A percentile compares a stretch with the other conserved stretches of the same genome.
These are phyloP conservation scores for Jamesozyma gamospora DNA, from an alignment of 805 yeast genomes.

Conservation along the genomic window DNA sequence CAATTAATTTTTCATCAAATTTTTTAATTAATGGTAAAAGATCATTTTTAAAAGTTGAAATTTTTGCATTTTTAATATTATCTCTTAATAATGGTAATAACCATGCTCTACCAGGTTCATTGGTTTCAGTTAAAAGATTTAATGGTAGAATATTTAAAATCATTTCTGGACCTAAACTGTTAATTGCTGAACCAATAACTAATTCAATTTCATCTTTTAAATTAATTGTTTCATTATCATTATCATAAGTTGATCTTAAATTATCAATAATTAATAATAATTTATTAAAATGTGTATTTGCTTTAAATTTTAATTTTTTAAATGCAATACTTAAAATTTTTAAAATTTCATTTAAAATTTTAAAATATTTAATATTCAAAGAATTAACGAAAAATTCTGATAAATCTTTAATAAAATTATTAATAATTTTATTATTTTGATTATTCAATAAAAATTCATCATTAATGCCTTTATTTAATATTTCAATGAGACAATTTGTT, in stretches of 20 bases:
- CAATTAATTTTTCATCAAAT: slow-evolving; percentile 40
- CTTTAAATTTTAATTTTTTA: slow-evolving; percentile 50
- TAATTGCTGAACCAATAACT: slow-evolving; percentile 68
- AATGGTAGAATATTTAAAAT: slow-evolving; percentile 70
- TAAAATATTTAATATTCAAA: slow-evolving; percentile 63
- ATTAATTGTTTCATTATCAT: slow-evolving; percentile 37
- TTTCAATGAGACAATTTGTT: slow-evolving; percentile 77
- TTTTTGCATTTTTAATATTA: slow-evolving; percentile 60
- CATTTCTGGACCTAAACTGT: slow-evolving; percentile 77
- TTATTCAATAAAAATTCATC: slow-evolving; percentile 50
- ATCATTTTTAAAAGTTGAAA: slow-evolving; percentile 50
- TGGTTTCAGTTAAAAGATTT: slow-evolving; percentile 51
- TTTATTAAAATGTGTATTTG: slow-evolving; percentile 60
- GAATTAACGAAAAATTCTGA: slow-evolving; percentile 49
- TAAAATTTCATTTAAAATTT: slow-evolving; percentile 65
- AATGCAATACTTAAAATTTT: slow-evolving; percentile 56
- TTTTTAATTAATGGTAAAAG: slow-evolving; percentile 56
- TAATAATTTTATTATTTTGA: slow-evolving; percentile 42
- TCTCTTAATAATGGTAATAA: slow-evolving; percentile 84
- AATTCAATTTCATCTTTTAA: slow-evolving; percentile 71
- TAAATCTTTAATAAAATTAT: slow-evolving; percentile 46
- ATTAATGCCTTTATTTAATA: slow-evolving; percentile 57
- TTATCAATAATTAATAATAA: slow-evolving; percentile 68
- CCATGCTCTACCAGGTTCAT: slow-evolving; percentile 84
- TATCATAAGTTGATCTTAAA: slow-evolving; percentile 76